Base-by-base conservation (phyloP, 495 filamentous ascomycete genomes). In the Apiosordaria backusii region DNA sequence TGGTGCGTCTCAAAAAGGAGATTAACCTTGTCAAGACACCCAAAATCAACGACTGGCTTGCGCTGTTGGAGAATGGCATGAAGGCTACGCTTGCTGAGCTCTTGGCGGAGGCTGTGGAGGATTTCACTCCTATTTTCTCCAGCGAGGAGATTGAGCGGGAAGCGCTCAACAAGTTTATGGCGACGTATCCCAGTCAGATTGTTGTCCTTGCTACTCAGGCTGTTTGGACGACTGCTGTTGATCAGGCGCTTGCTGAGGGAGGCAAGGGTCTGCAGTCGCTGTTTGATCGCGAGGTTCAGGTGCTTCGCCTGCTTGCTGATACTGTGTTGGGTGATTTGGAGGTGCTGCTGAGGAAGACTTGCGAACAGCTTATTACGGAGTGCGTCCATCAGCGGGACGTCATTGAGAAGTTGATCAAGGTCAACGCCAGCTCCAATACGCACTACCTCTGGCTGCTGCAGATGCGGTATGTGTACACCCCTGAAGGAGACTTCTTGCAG, bases 331-430 rank as follows among this genome's bases (percentile, higher is more conserved):
- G 90, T 24, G 92, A 98, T 68, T 84, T 98, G 19, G 92, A 97
- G 66, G 78, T 90, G 1, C 88, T 98, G 55, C 86, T 89, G 71
- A 82, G 95, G 61, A 97, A 95, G 85, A 97, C 96, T 82, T 98
- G 93, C 78, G 95, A 99, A 75, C 93, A 97, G 78, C 88, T 99
- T 68, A 98, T 99, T 73, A 99, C 96, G 15, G 95, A 99, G 75
- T 97, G 94, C 75, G 95, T 99, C 19, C 95, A 98, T 73, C 95
- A 99, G 75, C 88, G 95, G 55, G 95, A 98, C 76, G 84, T 89
- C 45, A 95, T 97, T 66, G 88, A 90, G 64, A 94, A 90, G 71
- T 85, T 99, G 24, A 85, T 91, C 62, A 83, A 88, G 59, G 83
- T 85, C 58, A 88, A 87, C 63, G 96, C 95, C 19, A 84, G 84